A percentile compares a stretch with the other conserved stretches of the same genome.
Evolutionary conservation across 1,139 yeast species (phyloP).

Genomic region (Candida albicans): DNA sequence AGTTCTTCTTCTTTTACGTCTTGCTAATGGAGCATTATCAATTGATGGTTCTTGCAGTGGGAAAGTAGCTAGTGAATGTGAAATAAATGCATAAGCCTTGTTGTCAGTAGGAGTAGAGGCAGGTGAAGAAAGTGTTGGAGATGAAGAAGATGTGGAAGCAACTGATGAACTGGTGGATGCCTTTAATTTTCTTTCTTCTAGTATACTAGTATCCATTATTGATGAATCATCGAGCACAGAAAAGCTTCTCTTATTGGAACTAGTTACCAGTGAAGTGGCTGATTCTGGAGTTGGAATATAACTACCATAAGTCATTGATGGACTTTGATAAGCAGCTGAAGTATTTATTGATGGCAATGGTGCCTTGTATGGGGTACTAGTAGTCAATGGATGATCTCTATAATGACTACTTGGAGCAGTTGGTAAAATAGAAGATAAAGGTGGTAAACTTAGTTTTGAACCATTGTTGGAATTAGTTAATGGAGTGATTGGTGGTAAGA

Average conservation of each 20-base stretch:
- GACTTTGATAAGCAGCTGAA: neutral
- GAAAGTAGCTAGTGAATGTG: conserved; percentile 86
- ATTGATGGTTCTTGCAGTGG: conserved; percentile 82
- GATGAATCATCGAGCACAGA: conserved; percentile 1
- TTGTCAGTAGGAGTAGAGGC: conserved; percentile 9
- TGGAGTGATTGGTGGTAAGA: conserved; percentile 26
- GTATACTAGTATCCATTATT: conserved; percentile 14
- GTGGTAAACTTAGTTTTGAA: conserved; percentile 35
- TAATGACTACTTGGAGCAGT: conserved; percentile 18
- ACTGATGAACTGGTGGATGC: neutral
- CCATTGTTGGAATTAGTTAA: conserved; percentile 3
- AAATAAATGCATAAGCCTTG: conserved; percentile 79
- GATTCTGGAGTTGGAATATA: conserved; percentile 14
- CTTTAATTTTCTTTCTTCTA: conserved; percentile 12
- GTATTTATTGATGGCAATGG: conserved; percentile 29
- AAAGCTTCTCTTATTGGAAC: neutral
- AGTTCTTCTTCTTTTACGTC: conserved; percentile 93
- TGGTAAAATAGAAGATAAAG: conserved; percentile 39
- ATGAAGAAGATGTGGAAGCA: conserved; percentile 3
- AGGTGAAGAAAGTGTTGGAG: conserved; percentile 15
- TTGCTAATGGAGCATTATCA: conserved; percentile 86
- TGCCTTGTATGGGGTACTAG: conserved; percentile 21
- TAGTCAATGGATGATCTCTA: conserved; percentile 37
- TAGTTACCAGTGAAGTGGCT: conserved; percentile 4
- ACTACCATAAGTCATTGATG: conserved; percentile 1